Evolutionary conservation across 495 filamentous ascomycete species (phyloP), one percentile per base, ranked within the genome.

Genomic region (Eremomyces bilateralis): DNA sequence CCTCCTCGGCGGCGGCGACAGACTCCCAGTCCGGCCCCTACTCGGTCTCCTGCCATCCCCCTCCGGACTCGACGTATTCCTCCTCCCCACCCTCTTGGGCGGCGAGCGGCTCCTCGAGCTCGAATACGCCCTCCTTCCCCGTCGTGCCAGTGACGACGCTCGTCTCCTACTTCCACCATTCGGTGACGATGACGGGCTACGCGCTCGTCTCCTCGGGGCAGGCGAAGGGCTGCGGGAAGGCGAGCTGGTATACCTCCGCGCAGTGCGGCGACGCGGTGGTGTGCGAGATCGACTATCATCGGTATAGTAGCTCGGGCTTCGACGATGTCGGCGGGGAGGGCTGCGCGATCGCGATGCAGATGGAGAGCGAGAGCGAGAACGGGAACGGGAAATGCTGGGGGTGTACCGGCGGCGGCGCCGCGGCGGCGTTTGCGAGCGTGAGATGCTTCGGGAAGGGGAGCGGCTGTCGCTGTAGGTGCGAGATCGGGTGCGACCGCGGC

Each of bases 361-460:
- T 10, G 12, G 41, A 6, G 37, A 34, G 3, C 19, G 41, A 13
- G 36, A 31, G 17, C 30, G 38, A 22, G 45, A 42, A 1, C 33
- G 42, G n/a, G 49, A 50, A 19, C 38, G 38, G 0, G 49, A 48
- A 16, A 24, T 31, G 20, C 36, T 29, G 21, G 39, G 43, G 0
- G 32, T 34, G 27, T 42, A 35, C 0, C 30, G 22, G 4, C 45
- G 42, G 16, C 27, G 31, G 11, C 40, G 25, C 20, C 3, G 40
- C 27, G 37, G 4, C 4, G 35, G 33, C 21, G 42, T 32, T n/a
- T 33, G 42, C 3, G 37, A 42, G 18, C 31, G 40, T 11, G 46
- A 49, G 20, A 34, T 34, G 15, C 40, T 43, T 21, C 16, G 8
- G 3, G 44, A 44, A 21, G 15, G 8, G 12, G 29, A 21, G 35